These are phyloP conservation scores for Chaetoceros muelleri DNA, from an alignment of 108 stramenopile species.

Conservation along the genomic window DNA sequence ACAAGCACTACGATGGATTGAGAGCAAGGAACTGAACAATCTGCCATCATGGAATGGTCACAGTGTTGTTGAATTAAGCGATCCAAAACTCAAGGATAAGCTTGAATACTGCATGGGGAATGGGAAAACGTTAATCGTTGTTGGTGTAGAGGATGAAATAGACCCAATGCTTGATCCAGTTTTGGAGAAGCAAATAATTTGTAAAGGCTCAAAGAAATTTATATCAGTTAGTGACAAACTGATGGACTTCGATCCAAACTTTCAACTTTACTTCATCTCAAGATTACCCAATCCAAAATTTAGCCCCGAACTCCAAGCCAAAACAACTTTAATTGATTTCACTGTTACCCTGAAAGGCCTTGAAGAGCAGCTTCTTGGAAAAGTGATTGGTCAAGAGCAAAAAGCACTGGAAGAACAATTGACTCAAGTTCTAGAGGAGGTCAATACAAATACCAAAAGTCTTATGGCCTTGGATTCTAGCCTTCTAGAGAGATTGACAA, in stretches of 20 bases:
- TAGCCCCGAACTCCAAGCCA: slow-evolving; percentile 86
- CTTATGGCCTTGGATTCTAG: slow-evolving; percentile 72
- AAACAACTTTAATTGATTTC: slow-evolving; percentile 90
- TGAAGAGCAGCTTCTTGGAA: slow-evolving; percentile 88
- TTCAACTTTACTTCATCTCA: slow-evolving; percentile 82
- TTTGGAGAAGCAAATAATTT: slow-evolving; percentile 72
- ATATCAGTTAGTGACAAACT: slow-evolving; percentile 78
- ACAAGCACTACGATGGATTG: slow-evolving; percentile 85
- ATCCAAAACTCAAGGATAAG: slow-evolving; percentile 77
- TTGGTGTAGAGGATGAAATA: slow-evolving; percentile 85
- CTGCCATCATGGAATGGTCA: slow-evolving; percentile 59
- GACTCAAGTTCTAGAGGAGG: slow-evolving; percentile 84
- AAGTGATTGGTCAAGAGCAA: slow-evolving; percentile 87
- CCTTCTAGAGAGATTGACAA: slow-evolving; percentile 73
- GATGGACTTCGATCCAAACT: slow-evolving; percentile 83
- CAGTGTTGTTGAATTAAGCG: slow-evolving; percentile 42
- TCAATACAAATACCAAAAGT: slow-evolving; percentile 83
- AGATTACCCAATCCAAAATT: slow-evolving; percentile 87
- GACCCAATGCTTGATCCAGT: slow-evolving; percentile 92
- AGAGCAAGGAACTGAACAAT: slow-evolving; percentile 58
- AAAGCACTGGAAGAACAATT: slow-evolving; percentile 87
- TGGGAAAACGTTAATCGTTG: slow-evolving; percentile 70
- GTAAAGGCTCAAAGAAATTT: slow-evolving; percentile 69
- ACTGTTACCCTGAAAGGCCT: slow-evolving; percentile 87
- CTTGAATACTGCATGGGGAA: slow-evolving; percentile 84